Evolutionary conservation across 2,329 filamentous ascomycete species (phyloP), one percentile per base, ranked within the genome.

Genomic region (Septoria petroselini): DNA sequence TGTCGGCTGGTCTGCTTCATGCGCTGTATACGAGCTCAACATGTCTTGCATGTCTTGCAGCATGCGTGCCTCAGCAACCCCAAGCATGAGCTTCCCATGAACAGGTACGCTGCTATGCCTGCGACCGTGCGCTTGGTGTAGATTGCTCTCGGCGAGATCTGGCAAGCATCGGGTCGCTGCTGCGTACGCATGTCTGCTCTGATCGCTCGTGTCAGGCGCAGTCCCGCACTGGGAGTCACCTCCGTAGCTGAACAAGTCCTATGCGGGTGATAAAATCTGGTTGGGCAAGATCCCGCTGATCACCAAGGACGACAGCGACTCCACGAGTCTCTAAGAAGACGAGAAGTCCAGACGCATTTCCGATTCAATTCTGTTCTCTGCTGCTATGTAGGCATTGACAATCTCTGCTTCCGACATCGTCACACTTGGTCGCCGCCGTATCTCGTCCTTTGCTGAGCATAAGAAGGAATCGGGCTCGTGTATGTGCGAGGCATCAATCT

Each of bases 401-500:
- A 55, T 52, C 2, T 17, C 14, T 3, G 17, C 17, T 7, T 41
- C 25, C n/a, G 53, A 34, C 25, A 33, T 17, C 18, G 38, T 41
- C 14, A 51, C 40, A 1, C 51, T 54, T 11, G 47, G 47, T 8
- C 39, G 40, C n/a, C 51, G 42, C 23, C 34, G 47, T 4, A 54
- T 31, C 14, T 53, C 54, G 4, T 51, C 54, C 31, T 57, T 54
- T 4, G 47, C 30, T 1, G 54, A 57, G n/a, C 54, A 25, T 3
- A 54, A 41, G 31, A 57, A 57, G 1, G 42, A 12, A 8, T 48
- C 18, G 5, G 39, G 11, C 21, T 52, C 42, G 0, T 70, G 61
- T 23, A 78, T 67, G 45, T 70, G 73, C 23, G 69, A 67, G 50
- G 68, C 69, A 41, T 67, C 66, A 1, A 79, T 62, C 34, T 72